Percentiles rank a stretch among this genome's conserved stretches.
These are phyloP conservation scores for Candida silvatica DNA, from an alignment of 805 yeast species.

Conservation along the genomic window DNA sequence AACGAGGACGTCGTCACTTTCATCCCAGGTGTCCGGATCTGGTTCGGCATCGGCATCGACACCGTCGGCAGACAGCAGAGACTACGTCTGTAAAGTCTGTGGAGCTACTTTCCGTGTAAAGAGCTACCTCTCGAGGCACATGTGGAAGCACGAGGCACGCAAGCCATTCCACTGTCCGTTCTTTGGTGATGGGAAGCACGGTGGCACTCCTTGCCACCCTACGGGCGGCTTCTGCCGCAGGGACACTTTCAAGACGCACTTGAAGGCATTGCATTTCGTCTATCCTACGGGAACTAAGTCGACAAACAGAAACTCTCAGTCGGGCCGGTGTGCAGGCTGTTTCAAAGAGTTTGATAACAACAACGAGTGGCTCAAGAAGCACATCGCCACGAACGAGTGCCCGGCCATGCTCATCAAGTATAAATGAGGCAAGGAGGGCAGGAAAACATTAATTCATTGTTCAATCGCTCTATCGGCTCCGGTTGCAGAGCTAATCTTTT, in stretches of 20 bases:
- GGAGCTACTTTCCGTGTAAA: slow-evolving; percentile 39
- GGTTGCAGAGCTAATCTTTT: no score
- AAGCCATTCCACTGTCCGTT: slow-evolving; percentile 52
- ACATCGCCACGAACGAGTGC: slow-evolving; percentile 43
- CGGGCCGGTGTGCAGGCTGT: slow-evolving; percentile 49
- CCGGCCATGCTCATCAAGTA: slow-evolving; percentile 19
- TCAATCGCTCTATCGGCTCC: neutral
- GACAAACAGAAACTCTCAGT: slow-evolving; percentile 30
- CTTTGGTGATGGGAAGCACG: slow-evolving; percentile 19
- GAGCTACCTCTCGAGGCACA: slow-evolving; percentile 47
- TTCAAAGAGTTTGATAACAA: slow-evolving; percentile 39
- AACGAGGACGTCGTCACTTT: neutral
- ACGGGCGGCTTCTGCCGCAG: slow-evolving; percentile 52
- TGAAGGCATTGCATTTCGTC: slow-evolving; percentile 46
- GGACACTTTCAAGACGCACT: slow-evolving; percentile 51
- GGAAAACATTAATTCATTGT: neutral
- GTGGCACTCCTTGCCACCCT: slow-evolving; percentile 39
- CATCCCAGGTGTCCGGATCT: neutral
- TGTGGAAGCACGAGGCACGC: slow-evolving; percentile 39
- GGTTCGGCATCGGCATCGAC: neutral
- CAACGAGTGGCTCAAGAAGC: slow-evolving; percentile 43
- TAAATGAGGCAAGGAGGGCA: slow-evolving; percentile 5
- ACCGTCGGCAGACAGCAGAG: slow-evolving; percentile 3
- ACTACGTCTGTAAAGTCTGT: slow-evolving; percentile 40
- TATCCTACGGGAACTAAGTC: slow-evolving; percentile 49